Base-by-base conservation (phyloP, 2,329 filamentous ascomycete genomes). In the Penicillium thymicola region DNA sequence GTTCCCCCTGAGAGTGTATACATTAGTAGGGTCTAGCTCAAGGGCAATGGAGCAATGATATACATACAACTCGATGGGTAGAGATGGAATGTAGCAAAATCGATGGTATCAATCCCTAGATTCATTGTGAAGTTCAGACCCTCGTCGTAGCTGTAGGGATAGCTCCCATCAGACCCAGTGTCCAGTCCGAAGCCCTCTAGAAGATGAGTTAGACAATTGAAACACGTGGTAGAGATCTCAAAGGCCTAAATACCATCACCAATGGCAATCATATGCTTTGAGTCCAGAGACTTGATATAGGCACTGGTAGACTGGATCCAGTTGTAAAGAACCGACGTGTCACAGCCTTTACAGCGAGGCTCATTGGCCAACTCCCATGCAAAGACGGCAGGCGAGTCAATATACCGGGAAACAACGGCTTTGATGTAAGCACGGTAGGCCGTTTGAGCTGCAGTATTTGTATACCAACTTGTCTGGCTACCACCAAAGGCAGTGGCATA, bases 361-460 rank as follows among this genome's bases (percentile, higher is more conserved):
- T 89, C 86, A 62, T 89, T 89, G 55, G 78, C 82, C 2, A 89
- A 75, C 65, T 89, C 86, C 86, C 86, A 89, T 0, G 85, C 84
- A 61, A 89, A 83, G 45, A 89, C 79, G 0, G 86, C 80, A 0
- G 81, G 72, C 0, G 83, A 86, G 59, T 78, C 74, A 44, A 76
- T 80, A 72, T 87, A 89, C 11, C 86, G 77, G 21, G 72, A 80
- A 2, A 89, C 80, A 7, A 89, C 78, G 0, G 77, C 75, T 47
- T 80, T 75, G 65, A 89, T 80, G 67, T 89, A 89, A 46, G 75
- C 77, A 63, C 83, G 82, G 69, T 89, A 89, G 54, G 85, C 81
- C 0, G 75, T 65, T 70, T 86, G 83, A 8, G 80, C 79, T 0
- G 72, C 71, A 0, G 74, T 64, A 62, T 82, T 80, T 21, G 79